Conservation (phyloP, 306 rosid species). For the Pueraria montana region DNA sequence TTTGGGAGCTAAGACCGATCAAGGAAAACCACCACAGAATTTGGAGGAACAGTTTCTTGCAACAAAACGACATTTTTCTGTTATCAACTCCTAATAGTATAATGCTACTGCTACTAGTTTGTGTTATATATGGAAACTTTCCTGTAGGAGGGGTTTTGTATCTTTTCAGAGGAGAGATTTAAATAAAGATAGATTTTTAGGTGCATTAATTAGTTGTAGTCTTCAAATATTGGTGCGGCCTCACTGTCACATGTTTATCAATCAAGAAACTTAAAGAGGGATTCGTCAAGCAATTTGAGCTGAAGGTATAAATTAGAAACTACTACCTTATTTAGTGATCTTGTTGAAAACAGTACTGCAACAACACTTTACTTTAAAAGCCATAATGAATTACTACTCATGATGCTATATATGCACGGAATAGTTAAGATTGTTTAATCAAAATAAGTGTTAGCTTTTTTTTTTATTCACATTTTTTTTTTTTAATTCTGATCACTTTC, state of each 20-base stretch:
- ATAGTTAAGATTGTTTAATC: conserved; percentile 22
- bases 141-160: background rate
- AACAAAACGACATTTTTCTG: conserved; percentile 21
- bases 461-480: background rate
- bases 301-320: background rate
- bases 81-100: background rate
- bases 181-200: background rate
- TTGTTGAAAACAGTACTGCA: background rate
- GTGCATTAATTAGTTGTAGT: background rate
- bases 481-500: background rate
- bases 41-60: conserved; percentile 37
- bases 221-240: conserved; percentile 6
- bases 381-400: background rate
- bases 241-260: conserved; percentile 19
- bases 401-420: background rate
- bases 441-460: conserved; percentile 11
- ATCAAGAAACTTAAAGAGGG: background rate
- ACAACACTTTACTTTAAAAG: background rate
- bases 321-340: background rate
- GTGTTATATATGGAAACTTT: background rate
- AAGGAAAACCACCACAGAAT: conserved; percentile 36
- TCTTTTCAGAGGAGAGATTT: background rate
- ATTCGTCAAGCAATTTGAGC: background rate
- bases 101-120: background rate
- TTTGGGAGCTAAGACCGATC: conserved; percentile 30